Evolutionary conservation across 108 stramenopile genomes (phyloP).

Genomic region (Schizochytrium sp.): DNA sequence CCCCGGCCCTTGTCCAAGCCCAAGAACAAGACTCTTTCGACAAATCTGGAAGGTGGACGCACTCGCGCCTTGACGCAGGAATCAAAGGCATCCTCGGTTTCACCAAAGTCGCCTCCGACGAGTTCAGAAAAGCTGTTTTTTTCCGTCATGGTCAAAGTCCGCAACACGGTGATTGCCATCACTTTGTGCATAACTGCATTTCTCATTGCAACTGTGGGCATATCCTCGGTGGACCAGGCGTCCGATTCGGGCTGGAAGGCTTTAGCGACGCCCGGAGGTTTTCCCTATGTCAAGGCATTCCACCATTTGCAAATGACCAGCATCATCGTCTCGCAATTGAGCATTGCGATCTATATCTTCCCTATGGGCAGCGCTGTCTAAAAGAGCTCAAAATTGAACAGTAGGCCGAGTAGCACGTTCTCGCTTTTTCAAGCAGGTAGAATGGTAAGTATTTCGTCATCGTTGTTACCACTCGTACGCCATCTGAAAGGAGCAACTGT

Average conservation of each 20-base stretch:
- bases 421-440: no score
- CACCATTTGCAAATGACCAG: slow-evolving; percentile 3
- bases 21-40: no score
- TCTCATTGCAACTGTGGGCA: neutral
- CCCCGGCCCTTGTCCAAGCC: no score
- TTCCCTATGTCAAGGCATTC: neutral
- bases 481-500: no score
- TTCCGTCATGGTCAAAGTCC: neutral
- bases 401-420: no score
- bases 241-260: neutral
- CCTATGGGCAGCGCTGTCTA: neutral
- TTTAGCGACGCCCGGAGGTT: neutral
- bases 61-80: neutral
- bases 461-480: no score
- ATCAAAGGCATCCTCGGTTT: neutral
- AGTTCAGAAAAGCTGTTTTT: neutral
- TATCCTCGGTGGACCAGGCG: neutral
- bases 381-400: no score
- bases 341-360: neutral
- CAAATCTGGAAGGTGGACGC: no score
- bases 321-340: neutral
- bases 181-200: neutral
- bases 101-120: neutral
- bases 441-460: no score
- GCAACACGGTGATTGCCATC: neutral